Base-by-base conservation (phyloP, 148 eudicot genomes). In the Amaranthus palmeri region DNA sequence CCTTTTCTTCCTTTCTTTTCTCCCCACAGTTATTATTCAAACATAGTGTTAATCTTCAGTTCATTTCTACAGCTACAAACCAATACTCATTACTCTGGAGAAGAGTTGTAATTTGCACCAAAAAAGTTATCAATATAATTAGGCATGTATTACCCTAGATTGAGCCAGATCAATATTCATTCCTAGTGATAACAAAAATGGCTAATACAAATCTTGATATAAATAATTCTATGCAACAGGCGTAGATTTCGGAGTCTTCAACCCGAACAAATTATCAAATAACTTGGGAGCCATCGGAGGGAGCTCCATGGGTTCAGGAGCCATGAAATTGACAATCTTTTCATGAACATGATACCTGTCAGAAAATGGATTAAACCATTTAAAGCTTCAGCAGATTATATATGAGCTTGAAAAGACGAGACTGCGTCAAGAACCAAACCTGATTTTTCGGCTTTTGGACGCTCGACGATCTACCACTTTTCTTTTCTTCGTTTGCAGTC, bases 371-470 rank as follows among this genome's bases (percentile, higher is more conserved):
- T 57, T 3, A 49, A 59, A 49, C 18, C 13, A 7, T 13, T 10
- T 72, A n/a, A 73, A 50, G 47, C 12, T 73, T 73, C 5, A 7
- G 4, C 10, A 14, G 3, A 66, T 55, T 13, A 40, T 49, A 6
- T 12, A n/a, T 25, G 43, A 61, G 45, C 41, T 4, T 14, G 44
- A 42, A 49, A 12, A 71, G 67, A 41, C 1, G 3, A 69, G 49
- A 61, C 41, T 74, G 12, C 41, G 54, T 57, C 43, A 5, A 47
- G 11, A 61, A 41, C 10, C 59, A 7, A 18, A 90, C 98, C 98
- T 81, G 75, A 93, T 88, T 83, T 93, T 90, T 50, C 98, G 95
- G 81, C 92, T 88, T 80, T 93, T 93, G 67, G 98, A 93, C 66
- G 98, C 96, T 77, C 96, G 89, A 12, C 95, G 86, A 76, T 91